A percentile compares a stretch with the other conserved stretches of the same genome.
Evolutionary conservation across 208 protist species (phyloP).

Genomic region (Acanthamoeba polyphaga): DNA sequence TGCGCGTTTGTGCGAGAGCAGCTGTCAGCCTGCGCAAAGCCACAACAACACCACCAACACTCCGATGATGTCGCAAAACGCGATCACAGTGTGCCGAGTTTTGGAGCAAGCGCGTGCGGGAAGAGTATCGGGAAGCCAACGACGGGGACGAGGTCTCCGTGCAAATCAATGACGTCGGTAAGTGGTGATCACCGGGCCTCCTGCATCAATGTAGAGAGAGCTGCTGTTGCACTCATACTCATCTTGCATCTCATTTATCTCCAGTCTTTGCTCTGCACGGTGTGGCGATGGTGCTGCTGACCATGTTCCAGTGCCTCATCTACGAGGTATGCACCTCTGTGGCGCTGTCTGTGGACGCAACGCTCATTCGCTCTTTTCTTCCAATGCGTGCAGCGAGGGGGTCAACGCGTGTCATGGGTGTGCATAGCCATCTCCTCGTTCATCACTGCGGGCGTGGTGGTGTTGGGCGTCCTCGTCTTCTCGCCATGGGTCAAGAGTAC

Average conservation of each 20-base stretch:
- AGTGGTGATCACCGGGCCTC: background rate
- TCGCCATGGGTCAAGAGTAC: slow-evolving; percentile 37
- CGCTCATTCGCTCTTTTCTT: background rate
- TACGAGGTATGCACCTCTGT: slow-evolving; percentile 22
- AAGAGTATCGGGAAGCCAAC: slow-evolving; percentile 44
- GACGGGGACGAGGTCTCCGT: background rate
- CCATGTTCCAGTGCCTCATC: slow-evolving; percentile 70
- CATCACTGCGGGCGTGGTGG: background rate
- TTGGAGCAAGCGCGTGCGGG: slow-evolving; percentile 31
- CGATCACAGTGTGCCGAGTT: slow-evolving; percentile 24
- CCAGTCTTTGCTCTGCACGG: slow-evolving; percentile 62
- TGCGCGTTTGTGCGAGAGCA: too few relatives aligned
- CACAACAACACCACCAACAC: background rate
- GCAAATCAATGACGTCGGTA: slow-evolving; percentile 55
- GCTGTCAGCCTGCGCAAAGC: background rate
- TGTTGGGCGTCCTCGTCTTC: slow-evolving; percentile 19
- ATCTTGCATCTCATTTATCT: background rate
- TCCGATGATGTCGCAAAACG: background rate
- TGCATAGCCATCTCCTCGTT: slow-evolving; percentile 9
- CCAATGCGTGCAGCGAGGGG: background rate
- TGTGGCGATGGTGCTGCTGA: background rate
- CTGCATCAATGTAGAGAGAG: too few relatives aligned
- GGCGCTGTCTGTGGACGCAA: background rate
- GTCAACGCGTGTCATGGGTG: slow-evolving; percentile 26
- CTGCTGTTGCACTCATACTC: background rate